Conservation (phyloP, 148 eudicot genomes). For the Limonium bicolor region DNA sequence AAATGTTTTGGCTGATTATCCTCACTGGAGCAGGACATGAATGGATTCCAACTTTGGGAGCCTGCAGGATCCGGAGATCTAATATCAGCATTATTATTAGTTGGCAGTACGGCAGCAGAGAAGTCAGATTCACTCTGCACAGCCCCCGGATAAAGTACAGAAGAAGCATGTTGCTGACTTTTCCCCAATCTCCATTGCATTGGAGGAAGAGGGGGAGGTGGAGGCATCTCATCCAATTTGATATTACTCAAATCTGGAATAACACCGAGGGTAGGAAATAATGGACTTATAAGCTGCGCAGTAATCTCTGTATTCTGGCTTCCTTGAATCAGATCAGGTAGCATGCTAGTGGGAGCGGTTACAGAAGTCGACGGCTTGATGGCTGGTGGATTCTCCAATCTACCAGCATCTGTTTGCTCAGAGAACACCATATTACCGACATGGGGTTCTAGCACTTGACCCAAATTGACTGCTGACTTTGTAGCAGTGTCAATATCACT, state of each 20-base stretch:
- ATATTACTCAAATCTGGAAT: constrained; percentile 25
- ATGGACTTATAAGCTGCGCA: constrained; percentile 13
- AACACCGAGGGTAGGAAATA: constrained; percentile 16
- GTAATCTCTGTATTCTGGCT: constrained; percentile 7
- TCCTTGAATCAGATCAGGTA: not conserved
- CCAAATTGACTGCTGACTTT: not conserved
- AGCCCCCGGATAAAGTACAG: no score
- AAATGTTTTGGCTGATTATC: no score
- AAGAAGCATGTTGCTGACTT: constrained; percentile 33
- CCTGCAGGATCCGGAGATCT: not conserved
- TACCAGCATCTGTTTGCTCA: constrained; percentile 8
- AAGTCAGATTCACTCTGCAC: no score
- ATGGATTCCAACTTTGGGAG: constrained; percentile 10
- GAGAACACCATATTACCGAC: no score
- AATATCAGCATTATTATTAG: constrained; percentile 10
- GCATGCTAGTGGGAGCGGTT: not conserved
- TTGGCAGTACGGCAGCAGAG: no score
- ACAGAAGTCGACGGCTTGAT: constrained; percentile 2
- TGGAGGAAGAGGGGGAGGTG: constrained; percentile 97
- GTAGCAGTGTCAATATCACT: no score
- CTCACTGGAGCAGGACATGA: constrained; percentile 6
- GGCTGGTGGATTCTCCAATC: constrained; percentile 3
- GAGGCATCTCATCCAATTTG: constrained; percentile 50
- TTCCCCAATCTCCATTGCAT: constrained; percentile 85
- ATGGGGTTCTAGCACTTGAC: no score